These are phyloP conservation scores for Lecanosticta acicola DNA, from an alignment of 2,329 filamentous ascomycete genomes.

Conservation along the genomic window DNA sequence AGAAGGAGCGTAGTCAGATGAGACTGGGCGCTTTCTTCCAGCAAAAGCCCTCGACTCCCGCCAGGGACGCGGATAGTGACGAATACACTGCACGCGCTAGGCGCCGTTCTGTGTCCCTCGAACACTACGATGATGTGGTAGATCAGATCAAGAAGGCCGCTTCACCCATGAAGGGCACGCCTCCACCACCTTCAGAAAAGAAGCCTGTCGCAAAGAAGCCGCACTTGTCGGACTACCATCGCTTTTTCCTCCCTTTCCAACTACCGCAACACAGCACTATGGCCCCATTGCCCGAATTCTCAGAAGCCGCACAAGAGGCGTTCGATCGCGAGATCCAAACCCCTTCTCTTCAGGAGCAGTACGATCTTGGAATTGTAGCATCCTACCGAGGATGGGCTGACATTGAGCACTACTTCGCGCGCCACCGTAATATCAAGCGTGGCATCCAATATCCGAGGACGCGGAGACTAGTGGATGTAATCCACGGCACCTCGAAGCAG, in stretches of 20 bases:
- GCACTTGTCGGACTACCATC: constrained; percentile 43
- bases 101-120: constrained; percentile 33
- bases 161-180: constrained; percentile 24
- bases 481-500: constrained; percentile 39
- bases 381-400: constrained; percentile 14
- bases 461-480: constrained; percentile 36
- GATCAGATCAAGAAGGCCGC: constrained; percentile 20
- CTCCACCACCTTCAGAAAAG: constrained; percentile 10
- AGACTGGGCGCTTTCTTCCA: constrained; percentile 42
- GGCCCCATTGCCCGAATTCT: constrained; percentile 44
- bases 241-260: constrained; percentile 75
- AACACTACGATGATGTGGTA: constrained; percentile 27
- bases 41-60: constrained; percentile 33
- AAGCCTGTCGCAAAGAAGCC: constrained; percentile 23
- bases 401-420: constrained; percentile 15
- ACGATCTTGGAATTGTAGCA: constrained; percentile 25
- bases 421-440: constrained; percentile 12
- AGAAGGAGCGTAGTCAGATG: constrained; percentile 31
- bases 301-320: constrained; percentile 23
- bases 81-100: constrained; percentile 25
- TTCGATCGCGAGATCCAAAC: constrained; percentile 30
- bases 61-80: constrained; percentile 10
- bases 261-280: constrained; percentile 67
- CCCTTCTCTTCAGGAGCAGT: constrained; percentile 27
- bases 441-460: constrained; percentile 19